These are phyloP conservation scores for Metschnikowia santaceciliae DNA, from an alignment of 805 yeast species.

Conservation along the genomic window DNA sequence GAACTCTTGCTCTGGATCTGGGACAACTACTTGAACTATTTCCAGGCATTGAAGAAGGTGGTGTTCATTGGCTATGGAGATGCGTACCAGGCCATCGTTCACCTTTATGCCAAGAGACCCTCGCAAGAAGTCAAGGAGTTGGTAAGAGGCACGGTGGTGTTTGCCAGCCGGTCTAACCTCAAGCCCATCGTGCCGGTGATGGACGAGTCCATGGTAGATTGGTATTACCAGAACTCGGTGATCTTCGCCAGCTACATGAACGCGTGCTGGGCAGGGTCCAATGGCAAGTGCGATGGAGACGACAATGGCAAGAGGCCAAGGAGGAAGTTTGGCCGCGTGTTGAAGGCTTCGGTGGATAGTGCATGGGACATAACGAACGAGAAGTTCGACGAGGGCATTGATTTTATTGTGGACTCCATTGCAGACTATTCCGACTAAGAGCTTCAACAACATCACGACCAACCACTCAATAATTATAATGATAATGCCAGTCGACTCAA, in stretches of 20 bases:
- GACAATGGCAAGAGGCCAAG: conserved; percentile 65
- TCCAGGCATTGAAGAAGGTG: conserved; percentile 58
- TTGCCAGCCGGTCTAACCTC: conserved; percentile 63
- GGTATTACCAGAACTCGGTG: conserved; percentile 85
- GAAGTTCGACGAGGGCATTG: conserved; percentile 80
- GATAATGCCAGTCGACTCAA: no score
- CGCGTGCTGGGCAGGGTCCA: conserved; percentile 67
- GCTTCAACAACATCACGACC: no score
- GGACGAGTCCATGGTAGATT: conserved; percentile 86
- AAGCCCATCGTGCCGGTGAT: conserved; percentile 79
- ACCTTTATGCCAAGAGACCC: conserved; percentile 77
- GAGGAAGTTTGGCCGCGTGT: conserved; percentile 85
- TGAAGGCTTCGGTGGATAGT: conserved; percentile 69
- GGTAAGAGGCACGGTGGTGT: conserved; percentile 68
- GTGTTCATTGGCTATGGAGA: conserved; percentile 88
- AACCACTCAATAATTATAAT: no score
- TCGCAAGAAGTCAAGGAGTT: conserved; percentile 49
- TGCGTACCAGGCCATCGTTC: conserved; percentile 81
- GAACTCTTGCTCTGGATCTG: conserved; percentile 76
- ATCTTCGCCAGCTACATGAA: conserved; percentile 74
- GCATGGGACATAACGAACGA: conserved; percentile 74
- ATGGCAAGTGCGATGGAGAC: conserved; percentile 28
- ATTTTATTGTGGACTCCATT: conserved; percentile 73
- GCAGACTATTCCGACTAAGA: conserved; percentile 34
- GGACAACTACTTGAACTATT: conserved; percentile 85